phyloP scores from a whole-genome alignment of 164 flowering plant genomes.

The Litsea cubeba region DNA sequence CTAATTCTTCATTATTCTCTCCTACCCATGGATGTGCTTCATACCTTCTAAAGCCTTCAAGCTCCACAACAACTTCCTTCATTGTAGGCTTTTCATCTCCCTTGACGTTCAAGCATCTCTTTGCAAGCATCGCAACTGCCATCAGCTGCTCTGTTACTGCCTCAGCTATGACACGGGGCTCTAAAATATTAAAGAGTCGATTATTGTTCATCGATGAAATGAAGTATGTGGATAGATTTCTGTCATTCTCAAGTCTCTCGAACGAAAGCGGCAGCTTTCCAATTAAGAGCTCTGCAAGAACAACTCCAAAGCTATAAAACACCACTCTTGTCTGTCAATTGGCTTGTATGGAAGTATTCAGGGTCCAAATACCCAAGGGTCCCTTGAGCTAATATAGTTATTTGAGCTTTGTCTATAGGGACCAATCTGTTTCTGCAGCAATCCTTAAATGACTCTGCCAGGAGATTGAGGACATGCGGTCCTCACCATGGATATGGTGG shows the following conservation, averaged over 20 bases:
- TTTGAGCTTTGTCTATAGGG: constrained; percentile 3
- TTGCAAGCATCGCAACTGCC: background rate
- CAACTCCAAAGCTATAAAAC: constrained; percentile 11
- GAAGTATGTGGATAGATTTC: background rate
- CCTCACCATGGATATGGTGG: constrained; percentile 6
- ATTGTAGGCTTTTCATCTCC: constrained; percentile 5
- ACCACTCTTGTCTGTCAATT: constrained; percentile 28
- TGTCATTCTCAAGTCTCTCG: background rate
- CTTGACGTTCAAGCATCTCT: constrained; percentile 2
- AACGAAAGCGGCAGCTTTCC: constrained; percentile 17
- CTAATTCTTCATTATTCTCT: background rate
- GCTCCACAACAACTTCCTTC: constrained; percentile 5
- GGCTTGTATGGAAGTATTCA: constrained; percentile 26
- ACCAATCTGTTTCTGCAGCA: constrained; percentile 8
- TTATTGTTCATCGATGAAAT: constrained; percentile 1
- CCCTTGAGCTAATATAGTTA: constrained; percentile 21
- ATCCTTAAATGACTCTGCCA: constrained; percentile 1
- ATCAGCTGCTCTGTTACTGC: background rate
- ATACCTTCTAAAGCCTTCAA: background rate
- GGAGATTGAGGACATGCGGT: background rate
- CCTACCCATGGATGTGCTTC: background rate
- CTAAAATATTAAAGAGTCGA: background rate
- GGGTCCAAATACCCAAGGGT: constrained; percentile 42
- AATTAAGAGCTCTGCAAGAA: constrained; percentile 23
- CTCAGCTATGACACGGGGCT: background rate